Evolutionary conservation across 352 stramenopile species (phyloP).

Genomic region (Pythium plurisporium): DNA sequence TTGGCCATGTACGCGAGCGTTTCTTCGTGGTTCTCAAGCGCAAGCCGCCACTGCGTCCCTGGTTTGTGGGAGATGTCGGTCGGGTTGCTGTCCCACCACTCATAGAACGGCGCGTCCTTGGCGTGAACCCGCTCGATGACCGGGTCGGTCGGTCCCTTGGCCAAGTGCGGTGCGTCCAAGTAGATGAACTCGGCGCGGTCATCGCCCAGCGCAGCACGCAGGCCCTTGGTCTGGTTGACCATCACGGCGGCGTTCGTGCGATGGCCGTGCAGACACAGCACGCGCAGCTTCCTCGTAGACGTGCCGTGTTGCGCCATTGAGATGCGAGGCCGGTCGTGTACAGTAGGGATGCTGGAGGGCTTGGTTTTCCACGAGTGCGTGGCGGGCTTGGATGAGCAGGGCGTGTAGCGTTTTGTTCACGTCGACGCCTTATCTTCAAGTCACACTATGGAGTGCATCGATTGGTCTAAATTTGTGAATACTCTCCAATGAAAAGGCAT

Average conservation of each 20-base stretch:
- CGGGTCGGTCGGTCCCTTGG: slow-evolving; percentile 18
- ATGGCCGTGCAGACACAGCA: slow-evolving; percentile 28
- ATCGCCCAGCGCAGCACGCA: slow-evolving; percentile 20
- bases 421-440: slow-evolving; percentile 7
- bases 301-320: background rate
- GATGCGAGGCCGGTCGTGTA: background rate
- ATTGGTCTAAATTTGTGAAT: background rate
- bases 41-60: slow-evolving; percentile 23
- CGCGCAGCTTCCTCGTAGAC: slow-evolving; percentile 18
- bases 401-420: slow-evolving; percentile 4
- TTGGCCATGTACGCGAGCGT: slow-evolving; percentile 38
- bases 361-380: background rate
- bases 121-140: slow-evolving; percentile 17
- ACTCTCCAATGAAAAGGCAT: background rate
- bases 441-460: too few relatives aligned
- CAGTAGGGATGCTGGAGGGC: too few relatives aligned
- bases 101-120: slow-evolving; percentile 36
- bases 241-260: slow-evolving; percentile 30
- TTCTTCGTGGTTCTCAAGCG: slow-evolving; percentile 31
- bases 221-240: slow-evolving; percentile 24
- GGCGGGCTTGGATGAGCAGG: background rate
- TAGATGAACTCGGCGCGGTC: slow-evolving; percentile 27
- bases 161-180: slow-evolving; percentile 23
- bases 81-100: slow-evolving; percentile 37
- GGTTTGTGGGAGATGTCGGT: slow-evolving; percentile 14